phyloP scores from a whole-genome alignment of 257 asterid species.

The Solanum virginianum region DNA sequence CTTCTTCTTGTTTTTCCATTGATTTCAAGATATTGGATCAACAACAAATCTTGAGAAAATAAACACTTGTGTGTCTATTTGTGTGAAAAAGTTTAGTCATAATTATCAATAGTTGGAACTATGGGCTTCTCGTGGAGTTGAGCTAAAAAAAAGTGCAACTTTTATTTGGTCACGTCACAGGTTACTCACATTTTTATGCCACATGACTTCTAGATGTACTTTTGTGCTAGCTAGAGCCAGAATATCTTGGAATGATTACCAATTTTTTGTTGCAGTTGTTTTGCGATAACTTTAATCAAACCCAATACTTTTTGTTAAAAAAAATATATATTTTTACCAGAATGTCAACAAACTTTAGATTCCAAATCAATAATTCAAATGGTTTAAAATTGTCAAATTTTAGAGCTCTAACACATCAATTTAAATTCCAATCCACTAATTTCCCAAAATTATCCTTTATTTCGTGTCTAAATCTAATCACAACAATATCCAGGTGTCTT shows the following conservation, averaged over 20 bases:
- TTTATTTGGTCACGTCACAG: neutral
- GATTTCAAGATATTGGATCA: neutral
- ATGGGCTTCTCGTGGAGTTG: slow-evolving; percentile 49
- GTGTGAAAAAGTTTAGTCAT: slow-evolving; percentile 12
- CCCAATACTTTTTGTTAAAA: too few relatives aligned
- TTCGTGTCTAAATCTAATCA: neutral
- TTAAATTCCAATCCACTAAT: neutral
- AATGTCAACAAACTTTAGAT: neutral
- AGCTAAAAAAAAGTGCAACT: slow-evolving; percentile 13
- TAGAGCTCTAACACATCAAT: neutral
- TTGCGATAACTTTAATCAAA: too few relatives aligned
- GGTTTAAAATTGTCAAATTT: neutral
- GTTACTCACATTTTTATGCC: slow-evolving; percentile 10
- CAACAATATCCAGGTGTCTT: neutral
- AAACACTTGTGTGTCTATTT: slow-evolving; percentile 2
- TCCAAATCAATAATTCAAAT: neutral
- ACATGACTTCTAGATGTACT: neutral
- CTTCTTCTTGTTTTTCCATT: slow-evolving; percentile 33
- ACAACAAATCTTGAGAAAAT: neutral
- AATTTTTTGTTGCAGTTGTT: neutral
- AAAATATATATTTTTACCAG: neutral
- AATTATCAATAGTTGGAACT: slow-evolving; percentile 22
- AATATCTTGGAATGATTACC: neutral
- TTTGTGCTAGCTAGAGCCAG: neutral
- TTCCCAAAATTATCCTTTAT: neutral